Evolutionary conservation across 805 yeast species (phyloP).

Genomic region (Wickerhamomyces strasburgensis): DNA sequence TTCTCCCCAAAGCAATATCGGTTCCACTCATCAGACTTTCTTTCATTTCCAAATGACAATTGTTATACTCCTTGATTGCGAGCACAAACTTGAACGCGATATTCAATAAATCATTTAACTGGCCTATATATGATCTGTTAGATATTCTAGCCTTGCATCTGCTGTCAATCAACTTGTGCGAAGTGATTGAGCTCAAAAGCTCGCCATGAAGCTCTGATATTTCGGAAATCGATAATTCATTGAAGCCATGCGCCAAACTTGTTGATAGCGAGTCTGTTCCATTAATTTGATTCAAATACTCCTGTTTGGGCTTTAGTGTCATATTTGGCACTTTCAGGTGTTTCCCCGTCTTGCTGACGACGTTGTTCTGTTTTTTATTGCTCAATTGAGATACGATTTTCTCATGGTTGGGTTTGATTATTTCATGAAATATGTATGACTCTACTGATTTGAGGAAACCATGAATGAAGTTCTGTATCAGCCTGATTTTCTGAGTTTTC

Average conservation of each 20-base stretch:
- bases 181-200: conserved; percentile 33
- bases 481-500: conserved; percentile 23
- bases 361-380: neutral
- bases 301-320: conserved; percentile 27
- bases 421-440: conserved; percentile 26
- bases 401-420: conserved; percentile 25
- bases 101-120: conserved; percentile 34
- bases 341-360: conserved; percentile 12
- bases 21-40: conserved; percentile 19
- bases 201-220: conserved; percentile 31
- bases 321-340: conserved; percentile 25
- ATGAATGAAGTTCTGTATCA: conserved; percentile 30
- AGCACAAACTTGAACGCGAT: conserved; percentile 35
- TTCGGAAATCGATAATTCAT: conserved; percentile 45
- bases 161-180: conserved; percentile 31
- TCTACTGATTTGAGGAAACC: conserved; percentile 30
- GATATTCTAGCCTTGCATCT: conserved; percentile 33
- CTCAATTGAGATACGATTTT: conserved; percentile 29
- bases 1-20: conserved; percentile 22
- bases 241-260: conserved; percentile 11
- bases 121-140: conserved; percentile 36
- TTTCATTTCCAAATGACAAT: conserved; percentile 25
- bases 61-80: conserved; percentile 33
- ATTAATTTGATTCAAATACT: conserved; percentile 19
- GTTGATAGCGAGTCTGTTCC: conserved; percentile 5